Evolutionary conservation across 2,329 filamentous ascomycete species (phyloP).

Genomic region (Botryotinia convoluta): DNA sequence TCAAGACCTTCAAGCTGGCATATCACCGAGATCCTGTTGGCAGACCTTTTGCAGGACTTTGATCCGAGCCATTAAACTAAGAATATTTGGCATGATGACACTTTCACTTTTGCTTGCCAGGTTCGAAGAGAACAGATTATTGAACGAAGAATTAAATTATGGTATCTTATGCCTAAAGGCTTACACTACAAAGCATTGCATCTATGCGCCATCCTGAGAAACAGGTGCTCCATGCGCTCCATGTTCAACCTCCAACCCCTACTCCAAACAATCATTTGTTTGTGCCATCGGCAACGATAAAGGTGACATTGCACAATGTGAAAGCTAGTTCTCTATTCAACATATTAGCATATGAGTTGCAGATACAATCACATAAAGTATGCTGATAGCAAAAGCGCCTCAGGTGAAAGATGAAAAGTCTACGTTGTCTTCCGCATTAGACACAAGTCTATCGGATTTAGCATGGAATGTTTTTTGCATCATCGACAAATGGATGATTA

Average conservation of each 20-base stretch:
- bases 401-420: slow-evolving; percentile 88
- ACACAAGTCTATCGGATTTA: slow-evolving; percentile 62
- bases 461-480: slow-evolving; percentile 71
- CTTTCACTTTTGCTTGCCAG: background rate
- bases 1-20: background rate
- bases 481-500: slow-evolving; percentile 44
- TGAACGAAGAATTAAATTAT: background rate
- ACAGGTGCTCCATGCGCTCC: too few relatives aligned
- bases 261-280: too few relatives aligned
- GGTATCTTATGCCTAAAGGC: background rate
- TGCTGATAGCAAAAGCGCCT: slow-evolving; percentile 40
- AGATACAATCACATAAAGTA: slow-evolving; percentile 15
- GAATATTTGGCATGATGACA: background rate
- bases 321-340: background rate
- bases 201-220: too few relatives aligned
- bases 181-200: background rate
- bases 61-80: background rate
- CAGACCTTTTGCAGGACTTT: background rate
- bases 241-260: too few relatives aligned
- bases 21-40: background rate
- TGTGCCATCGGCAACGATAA: too few relatives aligned
- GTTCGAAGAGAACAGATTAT: background rate
- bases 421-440: slow-evolving; percentile 62
- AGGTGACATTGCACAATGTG: background rate
- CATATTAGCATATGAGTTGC: slow-evolving; percentile 10